phyloP scores from a whole-genome alignment of 208 protist genomes.

The Leishmania braziliensis region DNA sequence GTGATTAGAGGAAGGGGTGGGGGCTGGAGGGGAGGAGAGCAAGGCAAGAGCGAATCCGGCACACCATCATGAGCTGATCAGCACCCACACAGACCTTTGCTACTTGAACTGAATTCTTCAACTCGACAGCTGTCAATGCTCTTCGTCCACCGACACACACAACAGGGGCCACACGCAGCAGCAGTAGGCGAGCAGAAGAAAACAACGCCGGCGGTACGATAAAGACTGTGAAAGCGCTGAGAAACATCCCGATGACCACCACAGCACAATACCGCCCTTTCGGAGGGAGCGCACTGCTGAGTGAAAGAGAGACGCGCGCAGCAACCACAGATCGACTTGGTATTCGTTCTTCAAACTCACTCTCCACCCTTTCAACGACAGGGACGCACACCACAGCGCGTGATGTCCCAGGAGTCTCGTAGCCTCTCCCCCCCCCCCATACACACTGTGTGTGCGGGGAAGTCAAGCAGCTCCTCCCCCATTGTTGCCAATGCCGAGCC shows the following conservation, averaged over 20 bases:
- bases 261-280: no score
- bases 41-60: background rate
- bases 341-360: background rate
- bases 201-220: no score
- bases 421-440: no score
- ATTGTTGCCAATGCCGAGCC: background rate
- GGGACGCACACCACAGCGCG: background rate
- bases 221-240: no score
- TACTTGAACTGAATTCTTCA: background rate
- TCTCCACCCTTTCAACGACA: no score
- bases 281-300: background rate
- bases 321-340: background rate
- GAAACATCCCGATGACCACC: no score
- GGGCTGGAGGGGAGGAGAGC: background rate
- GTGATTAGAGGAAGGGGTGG: no score
- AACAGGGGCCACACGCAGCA: no score
- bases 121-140: background rate
- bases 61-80: background rate
- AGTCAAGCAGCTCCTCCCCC: background rate
- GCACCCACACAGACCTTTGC: background rate
- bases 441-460: no score
- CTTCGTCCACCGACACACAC: background rate
- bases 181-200: no score
- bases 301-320: background rate
- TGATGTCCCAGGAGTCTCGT: background rate